These are phyloP conservation scores for Dactylellina cionopaga DNA, from an alignment of 2,329 filamentous ascomycete genomes.

Conservation along the genomic window DNA sequence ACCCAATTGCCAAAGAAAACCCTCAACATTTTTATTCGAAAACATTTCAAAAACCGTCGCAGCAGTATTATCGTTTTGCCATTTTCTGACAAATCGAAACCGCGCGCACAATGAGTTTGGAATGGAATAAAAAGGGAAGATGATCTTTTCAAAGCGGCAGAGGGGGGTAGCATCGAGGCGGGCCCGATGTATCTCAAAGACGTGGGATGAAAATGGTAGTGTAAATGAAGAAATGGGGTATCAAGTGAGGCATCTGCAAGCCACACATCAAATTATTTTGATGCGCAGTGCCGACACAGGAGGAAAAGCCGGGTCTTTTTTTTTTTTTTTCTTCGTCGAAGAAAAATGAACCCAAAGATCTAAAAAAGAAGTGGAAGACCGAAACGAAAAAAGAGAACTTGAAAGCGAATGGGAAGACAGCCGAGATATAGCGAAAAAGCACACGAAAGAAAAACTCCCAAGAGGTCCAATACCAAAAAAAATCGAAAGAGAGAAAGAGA, in stretches of 20 bases:
- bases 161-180: background rate
- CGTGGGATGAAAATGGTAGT: constrained; percentile 7
- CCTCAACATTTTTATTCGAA: constrained; percentile 19
- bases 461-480: constrained; percentile 29
- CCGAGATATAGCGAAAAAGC: constrained; percentile 48
- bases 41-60: constrained; percentile 49
- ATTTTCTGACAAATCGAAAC: constrained; percentile 15
- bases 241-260: constrained; percentile 34
- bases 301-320: no score
- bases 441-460: constrained; percentile 19
- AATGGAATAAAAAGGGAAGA: constrained; percentile 31
- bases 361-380: constrained; percentile 13
- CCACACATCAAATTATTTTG: constrained; percentile 32
- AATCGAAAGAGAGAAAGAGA: background rate
- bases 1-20: constrained; percentile 3
- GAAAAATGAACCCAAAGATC: constrained; percentile 15
- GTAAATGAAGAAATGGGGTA: constrained; percentile 16
- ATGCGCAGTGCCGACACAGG: no score
- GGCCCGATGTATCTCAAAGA: constrained; percentile 6
- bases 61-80: constrained; percentile 32
- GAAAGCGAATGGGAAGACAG: constrained; percentile 49
- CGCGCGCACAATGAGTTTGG: constrained; percentile 52
- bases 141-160: background rate
- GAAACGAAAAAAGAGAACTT: constrained; percentile 12
- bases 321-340: no score